phyloP scores from a whole-genome alignment of 805 yeast genomes.

The Tetrapisispora pingtungensis region DNA sequence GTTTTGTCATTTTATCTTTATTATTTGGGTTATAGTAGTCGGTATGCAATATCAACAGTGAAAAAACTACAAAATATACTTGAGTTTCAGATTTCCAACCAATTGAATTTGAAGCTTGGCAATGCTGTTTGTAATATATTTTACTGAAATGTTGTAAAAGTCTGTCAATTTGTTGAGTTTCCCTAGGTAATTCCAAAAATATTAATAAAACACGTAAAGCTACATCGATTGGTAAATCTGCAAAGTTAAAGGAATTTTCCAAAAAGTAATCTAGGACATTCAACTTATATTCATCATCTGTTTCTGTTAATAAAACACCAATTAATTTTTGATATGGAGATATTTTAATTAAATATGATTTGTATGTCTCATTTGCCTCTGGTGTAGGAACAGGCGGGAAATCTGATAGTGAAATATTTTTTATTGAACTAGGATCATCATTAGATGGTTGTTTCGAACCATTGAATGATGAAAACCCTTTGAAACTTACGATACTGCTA shows the following conservation, averaged over 20 bases:
- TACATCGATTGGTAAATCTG: conserved; percentile 51
- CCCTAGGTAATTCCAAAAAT: conserved; percentile 53
- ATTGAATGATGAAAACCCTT: neutral
- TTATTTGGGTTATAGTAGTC: conserved; percentile 62
- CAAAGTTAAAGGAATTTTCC: conserved; percentile 37
- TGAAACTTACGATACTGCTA: conserved; percentile 29
- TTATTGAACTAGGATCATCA: conserved; percentile 5
- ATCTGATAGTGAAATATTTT: conserved; percentile 11
- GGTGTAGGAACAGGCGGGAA: conserved; percentile 25
- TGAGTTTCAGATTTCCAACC: conserved; percentile 37
- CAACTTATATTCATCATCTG: conserved; percentile 19
- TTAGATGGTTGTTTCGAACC: neutral
- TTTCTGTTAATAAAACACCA: conserved; percentile 24
- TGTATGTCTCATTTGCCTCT: conserved; percentile 20
- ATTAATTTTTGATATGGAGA: conserved; percentile 27
- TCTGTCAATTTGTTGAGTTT: conserved; percentile 69
- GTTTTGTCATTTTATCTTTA: conserved; percentile 54
- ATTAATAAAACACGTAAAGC: conserved; percentile 51
- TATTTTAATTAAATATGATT: conserved; percentile 21
- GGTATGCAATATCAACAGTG: conserved; percentile 63
- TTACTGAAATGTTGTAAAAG: conserved; percentile 47
- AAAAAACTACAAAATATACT: conserved; percentile 53
- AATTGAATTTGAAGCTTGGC: conserved; percentile 4
- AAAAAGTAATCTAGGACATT: conserved; percentile 24
- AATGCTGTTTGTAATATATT: conserved; percentile 35